These are phyloP conservation scores for Globisporangium uncinulatum DNA, from an alignment of 352 stramenopile species.

Conservation along the genomic window DNA sequence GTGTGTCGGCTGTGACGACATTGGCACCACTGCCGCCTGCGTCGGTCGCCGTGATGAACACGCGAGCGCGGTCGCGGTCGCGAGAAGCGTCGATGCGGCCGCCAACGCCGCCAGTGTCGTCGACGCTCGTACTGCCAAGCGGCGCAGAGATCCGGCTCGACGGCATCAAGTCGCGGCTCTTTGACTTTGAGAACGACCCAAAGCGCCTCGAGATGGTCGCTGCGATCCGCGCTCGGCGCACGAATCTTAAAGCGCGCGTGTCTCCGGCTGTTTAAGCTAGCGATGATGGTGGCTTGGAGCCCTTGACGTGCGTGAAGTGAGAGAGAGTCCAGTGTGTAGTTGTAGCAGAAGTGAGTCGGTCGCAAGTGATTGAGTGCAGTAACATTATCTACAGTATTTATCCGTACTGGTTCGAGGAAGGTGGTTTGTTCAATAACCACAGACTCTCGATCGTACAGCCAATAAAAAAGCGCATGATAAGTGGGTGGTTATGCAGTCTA, in stretches of 20 bases:
- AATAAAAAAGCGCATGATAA: too few relatives aligned
- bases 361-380: not conserved
- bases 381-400: not conserved
- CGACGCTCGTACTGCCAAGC: not conserved
- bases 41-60: constrained; percentile 1
- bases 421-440: too few relatives aligned
- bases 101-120: constrained; percentile 2
- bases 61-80: not conserved
- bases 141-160: constrained; percentile 6
- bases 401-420: not conserved
- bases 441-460: too few relatives aligned
- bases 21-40: not conserved
- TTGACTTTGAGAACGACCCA: constrained; percentile 15
- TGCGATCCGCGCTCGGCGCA: constrained; percentile 15
- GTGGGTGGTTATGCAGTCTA: too few relatives aligned
- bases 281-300: not conserved
- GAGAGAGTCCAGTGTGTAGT: not conserved
- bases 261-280: not conserved
- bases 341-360: not conserved
- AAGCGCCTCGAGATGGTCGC: constrained; percentile 17
- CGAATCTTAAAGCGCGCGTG: constrained; percentile 4
- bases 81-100: constrained; percentile 2
- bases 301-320: too few relatives aligned
- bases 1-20: not conserved
- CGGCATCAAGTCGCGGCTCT: constrained; percentile 14